Conservation (phyloP, 805 yeast genomes). For the Metschnikowia dekortorum region DNA sequence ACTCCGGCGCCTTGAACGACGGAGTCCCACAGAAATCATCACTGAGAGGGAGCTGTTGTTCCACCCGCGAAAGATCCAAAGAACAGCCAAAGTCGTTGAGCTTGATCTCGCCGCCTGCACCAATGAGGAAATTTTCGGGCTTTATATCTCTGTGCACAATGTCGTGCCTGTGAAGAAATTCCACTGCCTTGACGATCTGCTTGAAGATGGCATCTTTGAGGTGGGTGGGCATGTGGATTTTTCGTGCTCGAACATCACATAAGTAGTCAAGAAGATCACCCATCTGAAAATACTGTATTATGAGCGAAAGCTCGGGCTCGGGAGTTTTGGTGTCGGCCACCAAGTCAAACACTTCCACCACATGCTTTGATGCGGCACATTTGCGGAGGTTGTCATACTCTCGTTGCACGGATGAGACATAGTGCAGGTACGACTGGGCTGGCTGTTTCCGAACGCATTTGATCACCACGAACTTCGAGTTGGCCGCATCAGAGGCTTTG, state of each 20-base stretch:
- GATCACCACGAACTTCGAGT: conserved; percentile 22
- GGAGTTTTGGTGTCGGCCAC: conserved; percentile 11
- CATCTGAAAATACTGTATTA: conserved; percentile 39
- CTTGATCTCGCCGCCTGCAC: conserved; percentile 39
- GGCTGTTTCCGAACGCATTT: conserved; percentile 27
- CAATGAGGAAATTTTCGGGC: conserved; percentile 51
- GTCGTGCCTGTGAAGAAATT: conserved; percentile 37
- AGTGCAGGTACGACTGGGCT: conserved; percentile 10
- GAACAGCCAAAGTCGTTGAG: conserved; percentile 52
- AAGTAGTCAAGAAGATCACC: conserved; percentile 47
- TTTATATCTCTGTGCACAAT: conserved; percentile 51
- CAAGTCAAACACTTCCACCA: conserved; percentile 27
- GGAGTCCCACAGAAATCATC: conserved; percentile 44
- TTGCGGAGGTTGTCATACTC: conserved; percentile 28
- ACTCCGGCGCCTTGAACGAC: conserved; percentile 54
- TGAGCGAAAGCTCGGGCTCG: conserved; percentile 26
- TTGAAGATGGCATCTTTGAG: conserved; percentile 45
- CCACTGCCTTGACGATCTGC: conserved; percentile 42
- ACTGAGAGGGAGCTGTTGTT: conserved; percentile 17
- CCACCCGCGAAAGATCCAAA: conserved; percentile 25
- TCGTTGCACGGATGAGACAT: conserved; percentile 21
- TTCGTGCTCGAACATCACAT: conserved; percentile 34
- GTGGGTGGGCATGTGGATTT: conserved; percentile 26
- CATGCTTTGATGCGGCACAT: conserved; percentile 25
- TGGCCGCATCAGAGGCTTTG: conserved; percentile 26